Evolutionary conservation across 2,329 filamentous ascomycete genomes (phyloP).

Genomic region (Byssothecium circinans): DNA sequence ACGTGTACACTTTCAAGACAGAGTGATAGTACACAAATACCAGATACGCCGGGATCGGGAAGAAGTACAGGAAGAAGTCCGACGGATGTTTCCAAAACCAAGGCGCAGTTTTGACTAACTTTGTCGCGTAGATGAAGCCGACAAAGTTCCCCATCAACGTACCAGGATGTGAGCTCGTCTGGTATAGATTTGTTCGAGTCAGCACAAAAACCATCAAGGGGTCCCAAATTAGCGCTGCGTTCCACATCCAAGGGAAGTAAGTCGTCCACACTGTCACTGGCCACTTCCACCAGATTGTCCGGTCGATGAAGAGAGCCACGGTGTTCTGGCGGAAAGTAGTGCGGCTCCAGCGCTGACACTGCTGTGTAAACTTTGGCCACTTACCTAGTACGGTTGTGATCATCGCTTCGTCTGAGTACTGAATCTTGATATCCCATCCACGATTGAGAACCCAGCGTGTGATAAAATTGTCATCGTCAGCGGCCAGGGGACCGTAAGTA

Average conservation of each 20-base stretch:
- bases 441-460: slow-evolving; percentile 54
- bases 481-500: slow-evolving; percentile 52
- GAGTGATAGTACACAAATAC: slow-evolving; percentile 24
- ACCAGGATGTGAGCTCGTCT: slow-evolving; percentile 1
- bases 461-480: slow-evolving; percentile 49
- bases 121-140: slow-evolving; percentile 18
- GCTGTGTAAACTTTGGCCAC: slow-evolving; percentile 13
- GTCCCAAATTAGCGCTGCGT: slow-evolving; percentile 27
- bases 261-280: slow-evolving; percentile 25
- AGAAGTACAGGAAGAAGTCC: slow-evolving; percentile 24
- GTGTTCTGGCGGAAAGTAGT: slow-evolving; percentile 29
- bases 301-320: slow-evolving; percentile 19
- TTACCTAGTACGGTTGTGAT: slow-evolving; percentile 53
- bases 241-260: slow-evolving; percentile 30
- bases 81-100: slow-evolving; percentile 23
- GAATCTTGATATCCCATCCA: slow-evolving; percentile 55
- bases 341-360: slow-evolving; percentile 32
- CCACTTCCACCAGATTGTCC: slow-evolving; percentile 28
- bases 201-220: slow-evolving; percentile 11
- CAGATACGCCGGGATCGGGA: slow-evolving; percentile 18
- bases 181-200: slow-evolving; percentile 10
- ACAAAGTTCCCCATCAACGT: slow-evolving; percentile 6
- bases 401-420: slow-evolving; percentile 51
- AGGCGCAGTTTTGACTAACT: slow-evolving; percentile 24
- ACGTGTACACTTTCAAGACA: slow-evolving; percentile 18